Conservation (phyloP, 805 yeast species). For the Spencermartinsiella europaea region DNA sequence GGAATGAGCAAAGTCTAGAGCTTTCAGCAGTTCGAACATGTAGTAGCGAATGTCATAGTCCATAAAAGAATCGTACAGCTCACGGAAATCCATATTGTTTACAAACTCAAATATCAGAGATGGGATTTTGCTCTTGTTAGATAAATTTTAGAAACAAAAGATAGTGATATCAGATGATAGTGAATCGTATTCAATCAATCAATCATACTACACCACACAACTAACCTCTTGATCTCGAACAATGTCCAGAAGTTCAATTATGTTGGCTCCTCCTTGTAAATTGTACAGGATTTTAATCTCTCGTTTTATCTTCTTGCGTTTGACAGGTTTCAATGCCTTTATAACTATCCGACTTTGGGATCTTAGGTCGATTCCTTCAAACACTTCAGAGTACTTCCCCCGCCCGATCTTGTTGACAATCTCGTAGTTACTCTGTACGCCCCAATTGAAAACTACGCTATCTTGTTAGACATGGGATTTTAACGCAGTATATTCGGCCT, state of each 20-base stretch:
- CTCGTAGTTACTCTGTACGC: conserved; percentile 79
- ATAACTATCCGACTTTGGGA: conserved; percentile 69
- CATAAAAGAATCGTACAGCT: conserved; percentile 74
- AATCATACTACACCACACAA: neutral
- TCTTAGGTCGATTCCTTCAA: conserved; percentile 64
- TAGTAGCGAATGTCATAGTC: conserved; percentile 74
- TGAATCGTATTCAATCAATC: no score
- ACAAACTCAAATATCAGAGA: conserved; percentile 83
- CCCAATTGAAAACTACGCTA: conserved; percentile 73
- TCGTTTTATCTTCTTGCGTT: conserved; percentile 85
- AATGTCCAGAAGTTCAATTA: conserved; percentile 71
- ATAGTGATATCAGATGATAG: neutral
- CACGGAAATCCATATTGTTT: conserved; percentile 79
- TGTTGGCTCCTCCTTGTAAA: conserved; percentile 76
- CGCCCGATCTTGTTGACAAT: conserved; percentile 80
- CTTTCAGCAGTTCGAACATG: conserved; percentile 74
- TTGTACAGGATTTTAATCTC: conserved; percentile 86
- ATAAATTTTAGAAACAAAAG: neutral
- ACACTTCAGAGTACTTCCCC: conserved; percentile 92
- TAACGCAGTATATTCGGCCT: no score
- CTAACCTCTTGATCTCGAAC: conserved; percentile 67
- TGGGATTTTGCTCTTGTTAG: conserved; percentile 53
- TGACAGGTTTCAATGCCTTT: conserved; percentile 89
- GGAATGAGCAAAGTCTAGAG: conserved; percentile 83
- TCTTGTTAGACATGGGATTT: conserved; percentile 28